Percentiles rank a stretch among this genome's conserved stretches.
Evolutionary conservation across 2,329 filamentous ascomycete species (phyloP).

Genomic region (Podosphaera leucotricha): DNA sequence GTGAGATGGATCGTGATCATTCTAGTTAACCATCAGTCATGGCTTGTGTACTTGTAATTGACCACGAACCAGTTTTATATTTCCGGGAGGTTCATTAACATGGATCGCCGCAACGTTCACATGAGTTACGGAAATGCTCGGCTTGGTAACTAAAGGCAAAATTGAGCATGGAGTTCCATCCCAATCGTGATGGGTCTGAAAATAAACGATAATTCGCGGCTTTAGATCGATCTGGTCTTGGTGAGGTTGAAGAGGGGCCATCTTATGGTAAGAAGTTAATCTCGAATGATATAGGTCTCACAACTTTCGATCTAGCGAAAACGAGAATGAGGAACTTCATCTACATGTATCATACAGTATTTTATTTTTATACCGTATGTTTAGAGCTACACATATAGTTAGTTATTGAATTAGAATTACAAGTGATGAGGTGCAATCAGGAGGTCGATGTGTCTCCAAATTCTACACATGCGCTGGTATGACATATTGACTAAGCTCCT

Average conservation of each 20-base stretch:
- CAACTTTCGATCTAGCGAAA: too few relatives aligned
- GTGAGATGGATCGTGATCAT: conserved; percentile 51
- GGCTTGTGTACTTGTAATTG: conserved; percentile 19
- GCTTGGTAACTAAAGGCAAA: conserved; percentile 23
- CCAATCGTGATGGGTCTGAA: conserved; percentile 37
- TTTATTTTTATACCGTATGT: too few relatives aligned
- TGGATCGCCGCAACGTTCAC: conserved; percentile 74
- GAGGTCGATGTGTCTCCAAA: too few relatives aligned
- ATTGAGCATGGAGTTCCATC: conserved; percentile 32
- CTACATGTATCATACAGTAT: too few relatives aligned
- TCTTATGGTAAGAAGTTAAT: not conserved
- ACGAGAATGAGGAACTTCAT: too few relatives aligned
- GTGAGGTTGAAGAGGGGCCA: not conserved
- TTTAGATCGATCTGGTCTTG: not conserved
- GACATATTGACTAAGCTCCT: too few relatives aligned
- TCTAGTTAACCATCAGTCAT: conserved; percentile 18
- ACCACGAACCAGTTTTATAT: conserved; percentile 22
- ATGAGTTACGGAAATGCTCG: conserved; percentile 46
- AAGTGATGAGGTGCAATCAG: too few relatives aligned
- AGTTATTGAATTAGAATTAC: too few relatives aligned
- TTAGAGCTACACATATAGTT: too few relatives aligned
- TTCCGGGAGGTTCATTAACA: conserved; percentile 41
- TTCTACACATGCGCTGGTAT: too few relatives aligned
- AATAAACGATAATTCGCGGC: conserved; percentile 30
- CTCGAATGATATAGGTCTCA: too few relatives aligned